phyloP scores from a whole-genome alignment of 768 basidiomycete species.

The Kwoniella sp. region DNA sequence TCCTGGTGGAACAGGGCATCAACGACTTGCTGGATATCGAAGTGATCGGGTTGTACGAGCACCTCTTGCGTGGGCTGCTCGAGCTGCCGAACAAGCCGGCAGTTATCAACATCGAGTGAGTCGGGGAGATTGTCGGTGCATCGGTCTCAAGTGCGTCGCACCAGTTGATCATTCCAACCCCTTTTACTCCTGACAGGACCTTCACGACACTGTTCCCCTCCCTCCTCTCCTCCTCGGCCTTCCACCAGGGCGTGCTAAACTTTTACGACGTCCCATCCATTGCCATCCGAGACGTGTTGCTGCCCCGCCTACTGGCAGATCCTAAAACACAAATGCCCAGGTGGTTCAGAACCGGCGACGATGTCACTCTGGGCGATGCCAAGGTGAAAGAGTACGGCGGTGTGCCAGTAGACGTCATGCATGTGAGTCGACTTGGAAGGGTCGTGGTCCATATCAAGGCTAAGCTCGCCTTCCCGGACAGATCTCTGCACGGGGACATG shows the following conservation, averaged over 20 bases:
- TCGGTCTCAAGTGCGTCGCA: background rate
- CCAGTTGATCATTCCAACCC: background rate
- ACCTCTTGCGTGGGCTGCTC: conserved; percentile 26
- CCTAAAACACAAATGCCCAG: conserved; percentile 30
- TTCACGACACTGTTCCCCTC: conserved; percentile 43
- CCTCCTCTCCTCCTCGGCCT: conserved; percentile 32
- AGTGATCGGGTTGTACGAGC: conserved; percentile 30
- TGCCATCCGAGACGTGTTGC: conserved; percentile 34
- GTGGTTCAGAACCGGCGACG: conserved; percentile 36
- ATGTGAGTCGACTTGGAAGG: conserved; percentile 24
- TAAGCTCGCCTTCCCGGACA: background rate
- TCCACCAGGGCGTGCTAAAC: conserved; percentile 37
- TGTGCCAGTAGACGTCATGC: conserved; percentile 38
- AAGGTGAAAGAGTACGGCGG: conserved; percentile 37
- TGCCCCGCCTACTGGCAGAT: conserved; percentile 28
- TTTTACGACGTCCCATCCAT: conserved; percentile 41
- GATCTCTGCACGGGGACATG: conserved; percentile 41
- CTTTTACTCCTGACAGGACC: conserved; percentile 19
- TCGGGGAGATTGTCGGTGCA: background rate
- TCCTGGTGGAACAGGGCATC: conserved; percentile 40
- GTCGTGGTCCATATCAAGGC: background rate
- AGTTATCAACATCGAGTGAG: conserved; percentile 45
- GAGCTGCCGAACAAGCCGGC: conserved; percentile 32
- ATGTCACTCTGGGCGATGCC: conserved; percentile 21
- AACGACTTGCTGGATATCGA: conserved; percentile 34